A percentile compares a stretch with the other conserved stretches of the same genome.
phyloP scores from a whole-genome alignment of 169 alveolate species.

The Plasmodium sp. region DNA sequence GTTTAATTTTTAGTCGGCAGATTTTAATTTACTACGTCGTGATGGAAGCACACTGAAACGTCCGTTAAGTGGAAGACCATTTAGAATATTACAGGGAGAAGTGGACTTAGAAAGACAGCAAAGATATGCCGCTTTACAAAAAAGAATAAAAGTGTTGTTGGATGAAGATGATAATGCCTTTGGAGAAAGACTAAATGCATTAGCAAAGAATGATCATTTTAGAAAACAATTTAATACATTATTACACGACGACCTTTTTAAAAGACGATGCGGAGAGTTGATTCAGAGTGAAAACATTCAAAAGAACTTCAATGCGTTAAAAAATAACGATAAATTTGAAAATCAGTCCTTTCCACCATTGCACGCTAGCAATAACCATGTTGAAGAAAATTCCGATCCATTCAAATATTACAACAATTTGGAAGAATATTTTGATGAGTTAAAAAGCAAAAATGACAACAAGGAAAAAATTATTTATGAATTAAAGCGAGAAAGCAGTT shows the following conservation, averaged over 20 bases:
- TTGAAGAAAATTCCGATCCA: too few species aligned
- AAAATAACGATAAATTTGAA: background rate
- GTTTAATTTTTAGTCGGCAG: background rate
- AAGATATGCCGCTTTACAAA: background rate
- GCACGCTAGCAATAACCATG: too few species aligned
- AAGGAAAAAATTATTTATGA: too few species aligned
- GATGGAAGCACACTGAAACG: background rate
- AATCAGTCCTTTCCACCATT: too few species aligned
- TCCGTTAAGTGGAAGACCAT: background rate
- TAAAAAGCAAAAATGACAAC: too few species aligned
- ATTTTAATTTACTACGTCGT: background rate
- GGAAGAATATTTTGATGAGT: too few species aligned
- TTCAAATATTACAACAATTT: too few species aligned
- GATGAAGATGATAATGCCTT: background rate
- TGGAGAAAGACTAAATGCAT: background rate
- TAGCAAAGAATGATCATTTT: background rate
- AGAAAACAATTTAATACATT: background rate
- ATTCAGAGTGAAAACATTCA: background rate
- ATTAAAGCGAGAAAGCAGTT: too few species aligned
- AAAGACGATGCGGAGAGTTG: background rate
- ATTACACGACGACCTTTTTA: background rate
- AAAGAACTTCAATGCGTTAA: background rate
- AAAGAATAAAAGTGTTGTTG: background rate
- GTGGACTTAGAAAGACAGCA: background rate
- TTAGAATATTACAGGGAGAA: background rate